A percentile compares a stretch with the other conserved stretches of the same genome.
Evolutionary conservation across 768 basidiomycete species (phyloP).

Genomic region (Chalciporus pseudorubinellus): DNA sequence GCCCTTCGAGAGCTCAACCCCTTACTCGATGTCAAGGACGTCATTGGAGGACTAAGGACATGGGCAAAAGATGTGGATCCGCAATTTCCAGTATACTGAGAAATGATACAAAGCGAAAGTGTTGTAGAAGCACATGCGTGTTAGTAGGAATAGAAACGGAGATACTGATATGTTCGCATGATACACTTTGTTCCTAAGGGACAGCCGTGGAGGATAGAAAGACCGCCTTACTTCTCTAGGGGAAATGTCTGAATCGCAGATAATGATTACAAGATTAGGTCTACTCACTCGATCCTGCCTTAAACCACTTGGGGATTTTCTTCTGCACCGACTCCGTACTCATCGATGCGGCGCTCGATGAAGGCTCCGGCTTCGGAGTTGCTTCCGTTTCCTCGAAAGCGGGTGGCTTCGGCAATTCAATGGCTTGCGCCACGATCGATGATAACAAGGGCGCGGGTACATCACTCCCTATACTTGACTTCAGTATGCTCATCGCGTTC

Average conservation of each 20-base stretch:
- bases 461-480: slow-evolving; percentile 42
- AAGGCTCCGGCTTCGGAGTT: slow-evolving; percentile 2
- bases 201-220: slow-evolving; percentile 31
- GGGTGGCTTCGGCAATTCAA: slow-evolving; percentile 65
- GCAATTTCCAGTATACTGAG: slow-evolving; percentile 77
- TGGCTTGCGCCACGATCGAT: slow-evolving; percentile 53
- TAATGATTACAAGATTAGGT: not conserved
- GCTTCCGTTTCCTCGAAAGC: slow-evolving; percentile 27
- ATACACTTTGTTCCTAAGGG: not conserved
- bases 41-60: slow-evolving; percentile 78
- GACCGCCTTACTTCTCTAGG: slow-evolving; percentile 32
- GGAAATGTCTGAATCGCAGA: not conserved
- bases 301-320: slow-evolving; percentile 81
- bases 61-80: slow-evolving; percentile 78
- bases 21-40: slow-evolving; percentile 50
- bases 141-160: slow-evolving; percentile 1
- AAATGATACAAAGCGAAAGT: not conserved
- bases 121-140: slow-evolving; percentile 4
- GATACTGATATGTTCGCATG: slow-evolving; percentile 1
- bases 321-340: slow-evolving; percentile 34
- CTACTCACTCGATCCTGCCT: slow-evolving; percentile 57
- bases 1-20: slow-evolving; percentile 27
- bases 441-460: slow-evolving; percentile 64
- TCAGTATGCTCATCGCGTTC: not conserved
- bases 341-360: slow-evolving; percentile 9